Evolutionary conservation across 2,329 filamentous ascomycete genomes (phyloP).

Genomic region (Sarocladium brachiariae): DNA sequence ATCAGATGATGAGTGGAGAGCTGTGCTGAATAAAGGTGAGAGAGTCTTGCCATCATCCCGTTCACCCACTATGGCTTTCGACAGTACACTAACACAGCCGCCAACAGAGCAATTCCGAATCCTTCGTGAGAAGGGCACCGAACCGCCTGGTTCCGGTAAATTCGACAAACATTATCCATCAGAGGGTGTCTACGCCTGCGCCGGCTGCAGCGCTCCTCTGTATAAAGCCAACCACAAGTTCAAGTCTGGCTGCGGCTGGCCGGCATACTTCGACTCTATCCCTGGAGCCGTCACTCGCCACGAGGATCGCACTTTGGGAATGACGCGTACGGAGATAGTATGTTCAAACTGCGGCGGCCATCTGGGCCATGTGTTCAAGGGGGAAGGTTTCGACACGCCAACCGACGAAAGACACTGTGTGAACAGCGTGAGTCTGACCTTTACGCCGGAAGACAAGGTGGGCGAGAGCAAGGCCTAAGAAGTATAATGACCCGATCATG

Average conservation of each 20-base stretch:
- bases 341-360: conserved; percentile 93
- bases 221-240: conserved; percentile 96
- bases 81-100: neutral
- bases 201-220: conserved; percentile 76
- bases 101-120: conserved; percentile 88
- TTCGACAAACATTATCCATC: conserved; percentile 81
- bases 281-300: conserved; percentile 83
- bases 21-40: conserved; percentile 60
- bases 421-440: conserved; percentile 86
- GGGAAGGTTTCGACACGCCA: conserved; percentile 74
- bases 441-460: conserved; percentile 57
- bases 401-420: conserved; percentile 97
- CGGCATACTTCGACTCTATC: conserved; percentile 93
- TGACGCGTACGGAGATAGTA: conserved; percentile 86
- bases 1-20: conserved; percentile 78
- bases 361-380: conserved; percentile 91
- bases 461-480: conserved; percentile 20
- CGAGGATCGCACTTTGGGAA: conserved; percentile 69
- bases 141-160: conserved; percentile 69
- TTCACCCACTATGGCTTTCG: neutral
- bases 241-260: conserved; percentile 94
- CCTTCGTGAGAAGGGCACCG: conserved; percentile 87
- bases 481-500: neutral
- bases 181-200: conserved; percentile 77
- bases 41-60: no score